A percentile compares a stretch with the other conserved stretches of the same genome.
These are phyloP conservation scores for Starmera pachycereana DNA, from an alignment of 805 yeast genomes.

Conservation along the genomic window DNA sequence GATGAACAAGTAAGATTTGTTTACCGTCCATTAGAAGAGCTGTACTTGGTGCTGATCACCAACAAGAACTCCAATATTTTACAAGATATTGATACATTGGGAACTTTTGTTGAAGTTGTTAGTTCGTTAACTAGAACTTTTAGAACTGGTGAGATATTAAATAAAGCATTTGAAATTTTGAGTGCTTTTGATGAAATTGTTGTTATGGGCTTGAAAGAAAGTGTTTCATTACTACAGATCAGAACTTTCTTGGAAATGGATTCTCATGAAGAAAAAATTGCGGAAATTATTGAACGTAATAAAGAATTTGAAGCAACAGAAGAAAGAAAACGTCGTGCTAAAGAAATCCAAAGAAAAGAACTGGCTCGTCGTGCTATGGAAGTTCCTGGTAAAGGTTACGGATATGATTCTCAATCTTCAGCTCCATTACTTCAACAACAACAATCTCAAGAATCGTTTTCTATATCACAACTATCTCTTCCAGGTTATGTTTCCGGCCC, in stretches of 20 bases:
- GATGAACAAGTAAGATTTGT: constrained; percentile 87
- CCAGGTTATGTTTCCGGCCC: constrained; percentile 1
- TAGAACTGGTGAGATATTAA: constrained; percentile 77
- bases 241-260: constrained; percentile 92
- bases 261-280: constrained; percentile 96
- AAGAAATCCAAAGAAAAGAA: constrained; percentile 76
- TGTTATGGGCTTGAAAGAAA: constrained; percentile 82
- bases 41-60: constrained; percentile 83
- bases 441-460: constrained; percentile 4
- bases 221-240: constrained; percentile 71
- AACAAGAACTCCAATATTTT: constrained; percentile 85
- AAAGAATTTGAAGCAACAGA: constrained; percentile 96
- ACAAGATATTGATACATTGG: constrained; percentile 89
- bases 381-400: constrained; percentile 17
- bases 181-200: constrained; percentile 93
- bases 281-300: constrained; percentile 93
- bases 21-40: constrained; percentile 91
- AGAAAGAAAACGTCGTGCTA: constrained; percentile 92
- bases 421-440: constrained; percentile 6
- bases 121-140: constrained; percentile 59
- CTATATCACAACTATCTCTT: constrained; percentile 8
- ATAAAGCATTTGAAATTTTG: constrained; percentile 78
- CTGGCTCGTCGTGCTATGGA: constrained; percentile 54
- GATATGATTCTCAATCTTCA: constrained; percentile 9
- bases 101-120: constrained; percentile 73